Conservation (phyloP, 805 yeast species). For the Yamadazyma ubonensis region DNA sequence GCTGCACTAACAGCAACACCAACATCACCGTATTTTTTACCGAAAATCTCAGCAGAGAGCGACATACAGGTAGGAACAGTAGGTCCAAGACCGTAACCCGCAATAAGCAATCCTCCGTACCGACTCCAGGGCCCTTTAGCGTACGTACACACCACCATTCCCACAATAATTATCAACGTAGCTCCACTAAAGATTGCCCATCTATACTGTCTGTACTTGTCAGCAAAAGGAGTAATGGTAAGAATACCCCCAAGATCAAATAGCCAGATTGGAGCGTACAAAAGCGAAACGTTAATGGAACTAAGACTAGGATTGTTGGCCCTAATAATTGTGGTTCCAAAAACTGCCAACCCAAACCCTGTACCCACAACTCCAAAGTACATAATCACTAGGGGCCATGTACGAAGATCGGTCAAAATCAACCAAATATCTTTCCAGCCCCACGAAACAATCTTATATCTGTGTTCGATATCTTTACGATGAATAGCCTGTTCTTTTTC, state of each 20-base stretch:
- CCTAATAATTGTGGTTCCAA: conserved; percentile 74
- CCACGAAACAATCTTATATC: conserved; percentile 55
- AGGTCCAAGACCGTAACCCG: conserved; percentile 88
- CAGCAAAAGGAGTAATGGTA: conserved; percentile 77
- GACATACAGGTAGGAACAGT: conserved; percentile 89
- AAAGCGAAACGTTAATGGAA: conserved; percentile 67
- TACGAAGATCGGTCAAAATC: conserved; percentile 59
- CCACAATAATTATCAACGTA: conserved; percentile 66
- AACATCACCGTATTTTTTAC: conserved; percentile 70
- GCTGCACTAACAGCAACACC: conserved; percentile 86
- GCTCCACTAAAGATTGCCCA: conserved; percentile 63
- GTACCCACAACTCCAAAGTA: conserved; percentile 91
- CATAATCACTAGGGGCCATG: conserved; percentile 84
- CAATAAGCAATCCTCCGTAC: conserved; percentile 76
- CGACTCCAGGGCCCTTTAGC: conserved; percentile 73
- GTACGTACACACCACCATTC: conserved; percentile 73
- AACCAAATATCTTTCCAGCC: conserved; percentile 53
- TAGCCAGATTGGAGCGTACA: conserved; percentile 89
- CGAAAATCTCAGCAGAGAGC: conserved; percentile 74
- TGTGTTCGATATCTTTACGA: conserved; percentile 54
- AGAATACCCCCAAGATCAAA: conserved; percentile 78
- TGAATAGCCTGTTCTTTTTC: conserved; percentile 56
- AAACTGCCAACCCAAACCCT: conserved; percentile 84
- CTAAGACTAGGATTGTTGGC: conserved; percentile 61
- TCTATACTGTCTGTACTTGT: conserved; percentile 57